Percentiles rank a stretch among this genome's conserved stretches.
Evolutionary conservation across 306 rosid species (phyloP).

Genomic region (Ormosia semicastrata): DNA sequence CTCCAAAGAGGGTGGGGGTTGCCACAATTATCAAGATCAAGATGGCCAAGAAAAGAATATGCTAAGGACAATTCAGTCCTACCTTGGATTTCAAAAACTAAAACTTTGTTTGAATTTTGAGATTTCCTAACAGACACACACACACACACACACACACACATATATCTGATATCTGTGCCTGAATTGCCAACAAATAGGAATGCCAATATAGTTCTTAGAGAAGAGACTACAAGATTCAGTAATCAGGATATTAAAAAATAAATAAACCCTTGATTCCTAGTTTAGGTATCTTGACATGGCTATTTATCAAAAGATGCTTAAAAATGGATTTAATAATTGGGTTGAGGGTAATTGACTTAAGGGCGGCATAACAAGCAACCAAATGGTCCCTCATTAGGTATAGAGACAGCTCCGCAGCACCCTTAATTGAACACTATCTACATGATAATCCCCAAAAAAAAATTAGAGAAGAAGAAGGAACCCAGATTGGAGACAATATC

Average conservation of each 20-base stretch:
- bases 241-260: neutral
- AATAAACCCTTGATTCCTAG: neutral
- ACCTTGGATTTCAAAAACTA: neutral
- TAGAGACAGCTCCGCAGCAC: neutral
- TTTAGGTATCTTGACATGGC: neutral
- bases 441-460: neutral
- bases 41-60: neutral
- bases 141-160: neutral
- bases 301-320: neutral
- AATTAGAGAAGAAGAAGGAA: constrained; percentile 11
- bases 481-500: constrained; percentile 20
- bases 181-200: neutral
- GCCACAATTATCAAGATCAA: constrained; percentile 21
- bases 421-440: neutral
- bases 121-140: neutral
- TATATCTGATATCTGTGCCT: neutral
- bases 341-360: neutral
- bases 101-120: constrained; percentile 7
- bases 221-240: neutral
- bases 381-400: constrained; percentile 6
- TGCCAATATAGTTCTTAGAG: neutral
- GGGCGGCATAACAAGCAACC: constrained; percentile 16
- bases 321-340: neutral
- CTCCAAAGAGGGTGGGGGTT: neutral
- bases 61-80: neutral